Evolutionary conservation across 1,284 basidiomycete species (phyloP).

Genomic region (Rhodofomes roseus): DNA sequence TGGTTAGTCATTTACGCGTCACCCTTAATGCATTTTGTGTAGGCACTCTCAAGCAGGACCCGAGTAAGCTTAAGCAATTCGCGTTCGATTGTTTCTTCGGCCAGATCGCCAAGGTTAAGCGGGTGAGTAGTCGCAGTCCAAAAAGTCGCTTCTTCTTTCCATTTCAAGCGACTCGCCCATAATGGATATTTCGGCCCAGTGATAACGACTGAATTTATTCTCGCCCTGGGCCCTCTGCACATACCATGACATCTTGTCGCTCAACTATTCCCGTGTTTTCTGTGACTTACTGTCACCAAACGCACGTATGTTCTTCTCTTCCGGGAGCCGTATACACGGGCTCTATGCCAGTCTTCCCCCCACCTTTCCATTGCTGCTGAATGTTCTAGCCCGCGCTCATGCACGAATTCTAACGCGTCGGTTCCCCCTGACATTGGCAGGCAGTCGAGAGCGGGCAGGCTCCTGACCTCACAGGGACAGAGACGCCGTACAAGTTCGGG

Average conservation of each 20-base stretch:
- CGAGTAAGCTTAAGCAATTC: slow-evolving; percentile 33
- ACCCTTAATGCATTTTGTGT: neutral
- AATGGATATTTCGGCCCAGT: no score
- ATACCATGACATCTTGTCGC: no score
- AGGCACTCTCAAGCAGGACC: slow-evolving; percentile 28
- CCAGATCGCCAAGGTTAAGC: slow-evolving; percentile 24
- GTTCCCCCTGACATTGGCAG: slow-evolving; percentile 23
- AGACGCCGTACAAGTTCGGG: slow-evolving; percentile 44
- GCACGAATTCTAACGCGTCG: neutral
- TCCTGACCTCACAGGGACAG: slow-evolving; percentile 39
- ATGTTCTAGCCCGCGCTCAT: neutral
- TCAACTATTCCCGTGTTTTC: no score
- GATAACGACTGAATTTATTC: no score
- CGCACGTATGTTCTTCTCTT: no score
- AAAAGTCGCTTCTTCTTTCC: no score
- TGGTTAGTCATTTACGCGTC: neutral
- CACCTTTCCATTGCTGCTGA: no score
- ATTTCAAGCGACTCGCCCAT: no score
- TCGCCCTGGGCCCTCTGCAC: no score
- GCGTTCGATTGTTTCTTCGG: slow-evolving; percentile 36
- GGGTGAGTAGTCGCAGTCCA: slow-evolving; percentile 27
- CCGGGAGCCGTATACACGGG: no score
- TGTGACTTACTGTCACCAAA: no score
- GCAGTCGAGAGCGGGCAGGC: slow-evolving; percentile 34
- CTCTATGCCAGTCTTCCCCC: no score